Evolutionary conservation across 2,329 filamentous ascomycete genomes (phyloP).

Genomic region (Aspergillus sp.): DNA sequence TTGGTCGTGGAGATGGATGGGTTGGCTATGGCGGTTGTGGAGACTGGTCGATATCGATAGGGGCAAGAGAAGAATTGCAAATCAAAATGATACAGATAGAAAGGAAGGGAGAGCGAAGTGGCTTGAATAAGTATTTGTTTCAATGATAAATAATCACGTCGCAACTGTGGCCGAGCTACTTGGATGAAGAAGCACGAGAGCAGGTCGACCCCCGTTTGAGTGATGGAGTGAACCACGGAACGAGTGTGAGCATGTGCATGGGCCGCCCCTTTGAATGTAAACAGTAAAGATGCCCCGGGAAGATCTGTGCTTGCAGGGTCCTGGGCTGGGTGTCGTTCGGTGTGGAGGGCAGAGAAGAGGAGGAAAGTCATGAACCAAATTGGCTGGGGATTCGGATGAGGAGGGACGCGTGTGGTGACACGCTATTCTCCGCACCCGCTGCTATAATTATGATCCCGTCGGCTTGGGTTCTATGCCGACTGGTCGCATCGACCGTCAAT

Average conservation of each 20-base stretch:
- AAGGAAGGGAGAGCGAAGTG: no score
- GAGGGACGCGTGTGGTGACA: conserved; percentile 29
- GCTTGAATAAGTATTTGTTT: neutral
- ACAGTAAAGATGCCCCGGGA: neutral
- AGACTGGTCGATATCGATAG: no score
- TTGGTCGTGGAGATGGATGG: neutral
- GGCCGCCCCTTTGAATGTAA: neutral
- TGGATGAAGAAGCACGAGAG: neutral
- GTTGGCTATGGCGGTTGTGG: neutral
- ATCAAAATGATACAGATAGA: no score
- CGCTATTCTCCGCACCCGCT: conserved; percentile 18
- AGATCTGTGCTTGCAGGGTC: neutral
- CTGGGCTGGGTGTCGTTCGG: neutral
- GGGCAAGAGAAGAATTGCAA: no score
- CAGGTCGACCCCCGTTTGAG: neutral
- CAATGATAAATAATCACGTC: conserved; percentile 7
- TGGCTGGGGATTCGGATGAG: conserved; percentile 2
- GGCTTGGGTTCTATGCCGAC: no score
- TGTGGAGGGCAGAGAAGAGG: neutral
- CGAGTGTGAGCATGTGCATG: neutral
- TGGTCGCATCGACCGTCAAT: neutral
- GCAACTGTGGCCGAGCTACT: neutral
- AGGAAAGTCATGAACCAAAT: conserved; percentile 6
- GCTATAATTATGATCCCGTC: neutral
- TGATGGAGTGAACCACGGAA: neutral